These are phyloP conservation scores for Xenosphaeropsis pyriputrescens DNA, from an alignment of 2,329 filamentous ascomycete genomes.

Conservation along the genomic window DNA sequence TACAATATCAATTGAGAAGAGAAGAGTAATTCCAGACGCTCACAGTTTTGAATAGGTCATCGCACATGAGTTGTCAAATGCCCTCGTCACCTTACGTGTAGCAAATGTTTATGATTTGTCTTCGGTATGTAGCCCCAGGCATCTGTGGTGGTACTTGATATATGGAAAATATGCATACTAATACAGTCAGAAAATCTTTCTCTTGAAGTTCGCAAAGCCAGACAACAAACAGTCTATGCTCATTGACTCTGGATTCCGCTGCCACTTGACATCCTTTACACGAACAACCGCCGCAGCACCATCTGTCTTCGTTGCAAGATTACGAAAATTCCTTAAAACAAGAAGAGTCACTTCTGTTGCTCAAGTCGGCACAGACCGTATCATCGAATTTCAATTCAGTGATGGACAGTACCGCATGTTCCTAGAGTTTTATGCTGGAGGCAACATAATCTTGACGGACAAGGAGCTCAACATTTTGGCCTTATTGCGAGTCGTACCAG, in stretches of 20 bases:
- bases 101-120: conserved; percentile 95
- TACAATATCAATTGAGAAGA: background rate
- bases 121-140: conserved; percentile 31
- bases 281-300: conserved; percentile 75
- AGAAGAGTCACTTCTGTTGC: conserved; percentile 65
- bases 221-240: conserved; percentile 80
- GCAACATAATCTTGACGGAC: conserved; percentile 89
- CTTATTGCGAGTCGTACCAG: conserved; percentile 64
- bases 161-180: background rate
- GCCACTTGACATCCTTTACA: conserved; percentile 82
- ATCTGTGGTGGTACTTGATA: conserved; percentile 5
- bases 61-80: conserved; percentile 74
- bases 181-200: conserved; percentile 59
- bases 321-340: conserved; percentile 82
- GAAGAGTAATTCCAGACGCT: background rate
- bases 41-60: conserved; percentile 50
- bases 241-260: conserved; percentile 90
- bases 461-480: conserved; percentile 68
- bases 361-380: conserved; percentile 85
- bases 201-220: conserved; percentile 88
- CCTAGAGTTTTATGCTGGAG: conserved; percentile 90
- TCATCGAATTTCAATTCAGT: conserved; percentile 85
- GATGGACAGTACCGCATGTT: conserved; percentile 81
- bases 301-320: conserved; percentile 68
- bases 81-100: conserved; percentile 64